Evolutionary conservation across 1,284 basidiomycete genomes (phyloP).

Genomic region (Pseudomicrostroma phylloplanum): DNA sequence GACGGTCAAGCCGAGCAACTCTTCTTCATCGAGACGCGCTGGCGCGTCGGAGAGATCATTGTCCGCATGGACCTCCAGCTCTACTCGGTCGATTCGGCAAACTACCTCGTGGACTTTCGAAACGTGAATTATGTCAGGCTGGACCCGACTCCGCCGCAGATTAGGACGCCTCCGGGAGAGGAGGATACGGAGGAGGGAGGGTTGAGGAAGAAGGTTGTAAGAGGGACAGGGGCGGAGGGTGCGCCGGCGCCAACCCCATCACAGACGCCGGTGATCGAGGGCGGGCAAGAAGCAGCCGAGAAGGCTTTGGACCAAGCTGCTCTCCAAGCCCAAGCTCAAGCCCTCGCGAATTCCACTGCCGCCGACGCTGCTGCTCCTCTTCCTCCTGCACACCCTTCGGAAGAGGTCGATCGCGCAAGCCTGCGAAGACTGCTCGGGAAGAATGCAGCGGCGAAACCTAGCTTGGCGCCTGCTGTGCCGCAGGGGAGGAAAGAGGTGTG

Average conservation of each 20-base stretch:
- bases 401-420: slow-evolving; percentile 11
- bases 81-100: slow-evolving; percentile 88
- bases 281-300: slow-evolving; percentile 10
- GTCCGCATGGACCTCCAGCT: slow-evolving; percentile 88
- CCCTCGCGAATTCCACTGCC: neutral
- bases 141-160: slow-evolving; percentile 25
- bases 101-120: slow-evolving; percentile 96
- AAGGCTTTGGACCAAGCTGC: slow-evolving; percentile 14
- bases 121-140: slow-evolving; percentile 81
- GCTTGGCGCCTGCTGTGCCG: slow-evolving; percentile 29
- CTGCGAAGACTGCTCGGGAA: slow-evolving; percentile 19
- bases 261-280: neutral
- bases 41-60: slow-evolving; percentile 58
- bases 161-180: too few species aligned
- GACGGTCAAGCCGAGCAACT: slow-evolving; percentile 58
- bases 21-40: slow-evolving; percentile 91
- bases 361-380: too few species aligned
- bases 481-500: slow-evolving; percentile 73
- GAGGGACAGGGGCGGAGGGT: slow-evolving; percentile 52
- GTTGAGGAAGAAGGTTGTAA: slow-evolving; percentile 52
- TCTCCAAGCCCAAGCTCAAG: slow-evolving; percentile 18
- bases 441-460: slow-evolving; percentile 24
- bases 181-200: neutral
- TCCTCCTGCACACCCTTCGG: neutral
- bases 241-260: too few species aligned